Evolutionary conservation across 2,329 filamentous ascomycete species (phyloP).

Genomic region (Aureobasidium lini): DNA sequence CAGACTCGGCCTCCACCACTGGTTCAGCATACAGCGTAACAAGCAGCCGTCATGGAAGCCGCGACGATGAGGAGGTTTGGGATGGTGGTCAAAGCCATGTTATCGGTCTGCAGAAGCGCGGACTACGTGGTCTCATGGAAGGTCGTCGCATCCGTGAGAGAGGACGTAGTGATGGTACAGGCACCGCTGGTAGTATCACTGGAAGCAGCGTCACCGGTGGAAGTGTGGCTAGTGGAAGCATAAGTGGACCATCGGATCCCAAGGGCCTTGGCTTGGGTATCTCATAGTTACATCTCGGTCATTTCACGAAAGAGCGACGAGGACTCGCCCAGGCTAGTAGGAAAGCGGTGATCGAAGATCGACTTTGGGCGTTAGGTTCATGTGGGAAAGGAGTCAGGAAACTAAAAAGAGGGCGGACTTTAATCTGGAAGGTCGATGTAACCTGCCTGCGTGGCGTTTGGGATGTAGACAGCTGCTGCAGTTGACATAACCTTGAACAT

Average conservation of each 20-base stretch:
- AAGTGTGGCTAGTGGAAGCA: background rate
- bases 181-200: background rate
- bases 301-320: no score
- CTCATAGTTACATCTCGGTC: background rate
- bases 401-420: background rate
- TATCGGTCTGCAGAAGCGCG: slow-evolving; percentile 90
- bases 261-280: slow-evolving; percentile 14
- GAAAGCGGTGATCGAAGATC: no score
- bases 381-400: background rate
- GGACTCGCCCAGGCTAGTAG: no score
- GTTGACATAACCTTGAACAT: no score
- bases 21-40: slow-evolving; percentile 23
- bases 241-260: background rate
- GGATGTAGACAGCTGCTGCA: no score
- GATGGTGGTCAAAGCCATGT: slow-evolving; percentile 74
- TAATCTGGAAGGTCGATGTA: background rate
- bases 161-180: slow-evolving; percentile 33
- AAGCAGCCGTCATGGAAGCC: slow-evolving; percentile 31
- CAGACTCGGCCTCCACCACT: slow-evolving; percentile 28
- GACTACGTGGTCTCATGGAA: slow-evolving; percentile 88
- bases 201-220: background rate
- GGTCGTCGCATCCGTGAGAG: slow-evolving; percentile 77
- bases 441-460: no score
- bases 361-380: background rate
- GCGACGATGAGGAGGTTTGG: slow-evolving; percentile 63